A percentile compares a stretch with the other conserved stretches of the same genome.
These are phyloP conservation scores for Boeremia lycopersici DNA, from an alignment of 2,329 filamentous ascomycete species.

Conservation along the genomic window DNA sequence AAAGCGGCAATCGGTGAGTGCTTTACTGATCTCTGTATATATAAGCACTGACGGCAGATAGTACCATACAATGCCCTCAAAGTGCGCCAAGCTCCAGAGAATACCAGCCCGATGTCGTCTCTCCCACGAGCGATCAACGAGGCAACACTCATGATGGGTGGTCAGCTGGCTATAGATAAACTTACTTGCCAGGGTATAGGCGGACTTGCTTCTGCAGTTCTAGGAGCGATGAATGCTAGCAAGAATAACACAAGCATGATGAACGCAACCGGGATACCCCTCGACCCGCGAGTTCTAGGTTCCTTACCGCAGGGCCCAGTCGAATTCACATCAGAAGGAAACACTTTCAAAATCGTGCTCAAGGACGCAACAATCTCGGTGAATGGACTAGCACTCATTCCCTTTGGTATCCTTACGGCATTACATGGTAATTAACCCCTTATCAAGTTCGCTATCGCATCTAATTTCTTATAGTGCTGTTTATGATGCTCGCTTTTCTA, in stretches of 20 bases:
- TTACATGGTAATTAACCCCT: conserved; percentile 26
- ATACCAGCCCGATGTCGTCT: neutral
- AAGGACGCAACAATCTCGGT: conserved; percentile 24
- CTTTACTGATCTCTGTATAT: neutral
- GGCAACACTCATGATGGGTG: conserved; percentile 23
- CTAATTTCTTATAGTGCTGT: conserved; percentile 18
- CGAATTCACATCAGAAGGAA: conserved; percentile 31
- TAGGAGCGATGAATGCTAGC: conserved; percentile 24
- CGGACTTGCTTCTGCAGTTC: conserved; percentile 27
- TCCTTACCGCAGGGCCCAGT: conserved; percentile 32
- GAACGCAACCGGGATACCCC: conserved; percentile 9
- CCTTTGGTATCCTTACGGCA: conserved; percentile 29
- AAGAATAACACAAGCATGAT: conserved; percentile 17
- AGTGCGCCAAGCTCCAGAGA: conserved; percentile 16
- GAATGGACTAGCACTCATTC: conserved; percentile 26
- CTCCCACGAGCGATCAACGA: conserved; percentile 28
- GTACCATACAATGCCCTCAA: conserved; percentile 18
- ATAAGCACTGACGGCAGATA: conserved; percentile 12
- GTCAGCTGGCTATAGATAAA: conserved; percentile 24
- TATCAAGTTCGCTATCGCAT: neutral
- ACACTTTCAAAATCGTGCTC: conserved; percentile 30
- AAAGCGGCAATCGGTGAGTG: conserved; percentile 1
- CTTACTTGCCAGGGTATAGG: conserved; percentile 38
- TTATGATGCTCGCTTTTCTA: conserved; percentile 32
- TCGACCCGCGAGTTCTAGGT: conserved; percentile 25